Percentiles rank a stretch among this genome's conserved stretches.
These are phyloP conservation scores for Kazachstania taianensis DNA, from an alignment of 805 yeast genomes.

Conservation along the genomic window DNA sequence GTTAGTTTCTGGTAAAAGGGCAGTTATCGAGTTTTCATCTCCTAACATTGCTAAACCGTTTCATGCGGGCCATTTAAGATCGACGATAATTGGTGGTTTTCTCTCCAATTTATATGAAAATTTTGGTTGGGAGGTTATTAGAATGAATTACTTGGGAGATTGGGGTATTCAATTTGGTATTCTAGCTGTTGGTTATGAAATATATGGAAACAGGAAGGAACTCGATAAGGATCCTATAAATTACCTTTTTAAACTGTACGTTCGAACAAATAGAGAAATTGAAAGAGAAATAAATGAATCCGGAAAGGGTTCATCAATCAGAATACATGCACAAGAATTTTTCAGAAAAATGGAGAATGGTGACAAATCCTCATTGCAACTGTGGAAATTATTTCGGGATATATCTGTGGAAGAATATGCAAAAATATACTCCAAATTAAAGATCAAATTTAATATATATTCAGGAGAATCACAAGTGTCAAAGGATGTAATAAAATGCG, in stretches of 20 bases:
- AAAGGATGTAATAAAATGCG: conserved; percentile 56
- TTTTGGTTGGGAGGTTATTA: conserved; percentile 83
- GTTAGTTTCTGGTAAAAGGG: conserved; percentile 59
- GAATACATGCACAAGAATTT: conserved; percentile 76
- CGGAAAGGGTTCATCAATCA: conserved; percentile 34
- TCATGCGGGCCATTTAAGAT: conserved; percentile 98
- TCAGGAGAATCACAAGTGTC: conserved; percentile 96
- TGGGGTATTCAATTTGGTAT: conserved; percentile 99
- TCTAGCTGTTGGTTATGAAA: conserved; percentile 83
- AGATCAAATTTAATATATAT: conserved; percentile 78
- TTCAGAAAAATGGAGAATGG: conserved; percentile 92
- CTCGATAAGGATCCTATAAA: conserved; percentile 75
- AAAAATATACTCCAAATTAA: conserved; percentile 82
- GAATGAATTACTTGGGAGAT: conserved; percentile 94
- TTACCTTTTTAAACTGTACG: conserved; percentile 92
- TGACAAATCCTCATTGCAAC: conserved; percentile 61
- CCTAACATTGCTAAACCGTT: conserved; percentile 99
- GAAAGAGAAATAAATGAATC: conserved; percentile 28
- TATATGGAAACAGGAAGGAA: conserved; percentile 70
- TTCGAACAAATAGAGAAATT: conserved; percentile 71
- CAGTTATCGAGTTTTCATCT: conserved; percentile 84
- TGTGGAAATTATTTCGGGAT: conserved; percentile 88
- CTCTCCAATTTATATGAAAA: conserved; percentile 80
- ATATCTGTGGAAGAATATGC: conserved; percentile 78
- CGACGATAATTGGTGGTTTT: conserved; percentile 96